Conservation (phyloP, 345 rosid species). For the Ceriops zippeliana region DNA sequence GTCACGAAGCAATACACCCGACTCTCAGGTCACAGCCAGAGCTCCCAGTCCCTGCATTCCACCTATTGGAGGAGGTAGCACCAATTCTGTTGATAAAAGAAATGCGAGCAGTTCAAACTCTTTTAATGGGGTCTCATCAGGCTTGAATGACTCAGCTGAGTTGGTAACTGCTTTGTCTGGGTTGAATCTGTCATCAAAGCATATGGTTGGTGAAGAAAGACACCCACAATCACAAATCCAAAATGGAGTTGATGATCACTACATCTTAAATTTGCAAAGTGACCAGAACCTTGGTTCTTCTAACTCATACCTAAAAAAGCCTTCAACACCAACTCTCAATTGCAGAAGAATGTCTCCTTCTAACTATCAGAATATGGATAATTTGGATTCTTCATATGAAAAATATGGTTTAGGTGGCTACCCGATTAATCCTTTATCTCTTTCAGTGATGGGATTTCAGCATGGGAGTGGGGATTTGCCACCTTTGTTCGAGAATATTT, state of each 20-base stretch:
- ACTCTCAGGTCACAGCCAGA: constrained; percentile 52
- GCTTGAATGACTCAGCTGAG: constrained; percentile 39
- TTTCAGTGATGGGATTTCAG: constrained; percentile 43
- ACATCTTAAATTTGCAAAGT: constrained; percentile 34
- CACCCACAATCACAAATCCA: constrained; percentile 28
- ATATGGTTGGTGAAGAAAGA: constrained; percentile 36
- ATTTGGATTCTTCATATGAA: constrained; percentile 37
- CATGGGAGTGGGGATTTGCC: constrained; percentile 46
- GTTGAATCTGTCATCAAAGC: constrained; percentile 46
- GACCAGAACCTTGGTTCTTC: constrained; percentile 27
- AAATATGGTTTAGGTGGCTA: constrained; percentile 43
- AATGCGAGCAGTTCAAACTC: constrained; percentile 29
- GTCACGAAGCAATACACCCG: constrained; percentile 66
- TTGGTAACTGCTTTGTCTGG: constrained; percentile 51
- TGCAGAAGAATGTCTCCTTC: constrained; percentile 41
- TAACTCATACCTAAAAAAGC: constrained; percentile 36
- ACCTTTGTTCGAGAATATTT: constrained; percentile 48
- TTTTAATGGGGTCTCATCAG: constrained; percentile 36
- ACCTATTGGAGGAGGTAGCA: constrained; percentile 53
- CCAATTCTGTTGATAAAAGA: constrained; percentile 46
- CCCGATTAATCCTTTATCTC: constrained; percentile 41
- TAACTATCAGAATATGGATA: constrained; percentile 29
- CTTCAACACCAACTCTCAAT: constrained; percentile 33
- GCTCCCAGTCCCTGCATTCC: constrained; percentile 59
- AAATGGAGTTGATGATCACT: constrained; percentile 34